Conservation (phyloP, 345 rosid genomes). For the Microthlaspi erraticum region DNA sequence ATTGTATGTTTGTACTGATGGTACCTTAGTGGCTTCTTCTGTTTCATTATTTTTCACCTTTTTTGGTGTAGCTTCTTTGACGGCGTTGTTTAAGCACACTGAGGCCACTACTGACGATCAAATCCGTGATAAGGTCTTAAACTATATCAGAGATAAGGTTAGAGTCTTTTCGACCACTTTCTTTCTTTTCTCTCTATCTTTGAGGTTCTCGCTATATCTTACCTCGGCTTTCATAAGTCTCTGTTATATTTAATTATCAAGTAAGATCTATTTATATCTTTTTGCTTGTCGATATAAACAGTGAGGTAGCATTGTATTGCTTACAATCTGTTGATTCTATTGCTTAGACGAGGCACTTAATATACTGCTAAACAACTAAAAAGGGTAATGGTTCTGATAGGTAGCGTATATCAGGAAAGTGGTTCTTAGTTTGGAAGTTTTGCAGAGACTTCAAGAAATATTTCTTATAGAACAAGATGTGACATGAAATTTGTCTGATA, state of each 20-base stretch:
- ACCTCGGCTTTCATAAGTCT: background rate
- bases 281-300: background rate
- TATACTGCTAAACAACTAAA: background rate
- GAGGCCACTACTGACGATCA: constrained; percentile 60
- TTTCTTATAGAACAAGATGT: background rate
- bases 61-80: constrained; percentile 68
- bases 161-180: constrained; percentile 16
- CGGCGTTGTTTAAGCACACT: constrained; percentile 79
- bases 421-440: background rate
- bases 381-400: constrained; percentile 15
- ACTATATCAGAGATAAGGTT: constrained; percentile 88
- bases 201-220: background rate
- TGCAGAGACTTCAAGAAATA: background rate
- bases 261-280: background rate
- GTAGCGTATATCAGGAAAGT: background rate
- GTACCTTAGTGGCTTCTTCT: background rate
- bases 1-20: constrained; percentile 3
- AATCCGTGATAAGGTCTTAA: constrained; percentile 79
- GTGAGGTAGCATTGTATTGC: constrained; percentile 18
- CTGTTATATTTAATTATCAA: background rate
- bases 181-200: background rate
- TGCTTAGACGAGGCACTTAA: background rate
- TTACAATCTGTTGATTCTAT: background rate
- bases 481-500: background rate
- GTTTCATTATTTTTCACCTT: constrained; percentile 11